These are phyloP conservation scores for Aspergillus indologenus DNA, from an alignment of 495 filamentous ascomycete species.

Conservation along the genomic window DNA sequence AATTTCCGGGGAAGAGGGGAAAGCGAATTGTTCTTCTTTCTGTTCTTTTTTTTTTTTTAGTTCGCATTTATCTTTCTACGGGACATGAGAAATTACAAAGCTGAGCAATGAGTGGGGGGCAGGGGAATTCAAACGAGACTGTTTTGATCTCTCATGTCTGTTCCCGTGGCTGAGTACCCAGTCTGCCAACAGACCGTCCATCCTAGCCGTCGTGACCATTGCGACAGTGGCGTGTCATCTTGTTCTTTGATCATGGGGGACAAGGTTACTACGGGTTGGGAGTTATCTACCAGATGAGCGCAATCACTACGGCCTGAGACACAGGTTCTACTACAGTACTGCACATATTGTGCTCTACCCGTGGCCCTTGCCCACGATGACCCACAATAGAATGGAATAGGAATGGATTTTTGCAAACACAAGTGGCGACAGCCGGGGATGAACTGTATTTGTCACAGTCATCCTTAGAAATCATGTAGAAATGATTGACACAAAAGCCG, in stretches of 20 bases:
- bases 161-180: conserved; percentile 1
- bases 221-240: neutral
- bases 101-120: neutral
- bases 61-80: too few species aligned
- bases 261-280: neutral
- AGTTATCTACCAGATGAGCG: neutral
- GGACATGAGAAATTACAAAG: too few species aligned
- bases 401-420: neutral
- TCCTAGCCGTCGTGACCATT: neutral
- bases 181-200: conserved; percentile 2
- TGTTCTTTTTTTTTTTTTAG: too few species aligned
- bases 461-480: neutral
- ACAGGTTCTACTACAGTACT: too few species aligned
- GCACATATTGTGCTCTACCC: neutral
- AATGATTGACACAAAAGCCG: neutral
- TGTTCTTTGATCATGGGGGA: neutral
- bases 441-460: neutral
- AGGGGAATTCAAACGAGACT: neutral
- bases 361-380: neutral
- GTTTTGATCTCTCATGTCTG: neutral
- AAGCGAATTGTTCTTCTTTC: too few species aligned
- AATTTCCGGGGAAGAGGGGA: too few species aligned
- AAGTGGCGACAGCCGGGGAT: neutral
- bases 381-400: neutral
- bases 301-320: too few species aligned